Conservation (phyloP, 2,329 filamentous ascomycete species). For the Neophaeococcomyces mojaviensis region DNA sequence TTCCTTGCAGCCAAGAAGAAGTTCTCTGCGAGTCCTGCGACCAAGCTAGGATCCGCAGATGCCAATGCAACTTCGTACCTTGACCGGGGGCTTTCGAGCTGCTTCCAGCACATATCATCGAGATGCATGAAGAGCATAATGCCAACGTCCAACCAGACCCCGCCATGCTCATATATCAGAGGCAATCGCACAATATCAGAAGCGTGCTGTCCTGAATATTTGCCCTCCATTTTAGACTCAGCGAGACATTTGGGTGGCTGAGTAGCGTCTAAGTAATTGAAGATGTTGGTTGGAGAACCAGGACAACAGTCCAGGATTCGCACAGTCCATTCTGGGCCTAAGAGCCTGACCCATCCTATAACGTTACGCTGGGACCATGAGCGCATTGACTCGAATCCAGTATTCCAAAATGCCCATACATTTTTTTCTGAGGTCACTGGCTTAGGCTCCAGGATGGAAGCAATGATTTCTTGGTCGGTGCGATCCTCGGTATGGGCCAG, state of each 20-base stretch:
- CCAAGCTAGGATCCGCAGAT: conserved; percentile 29
- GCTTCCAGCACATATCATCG: conserved; percentile 46
- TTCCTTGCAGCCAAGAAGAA: conserved; percentile 39
- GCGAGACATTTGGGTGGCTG: conserved; percentile 46
- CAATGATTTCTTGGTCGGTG: conserved; percentile 15
- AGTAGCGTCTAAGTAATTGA: conserved; percentile 41
- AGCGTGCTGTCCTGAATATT: conserved; percentile 47
- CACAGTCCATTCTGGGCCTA: conserved; percentile 44
- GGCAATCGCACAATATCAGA: conserved; percentile 54
- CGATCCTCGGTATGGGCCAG: too few species aligned
- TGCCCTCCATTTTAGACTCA: conserved; percentile 43
- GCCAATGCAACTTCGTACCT: conserved; percentile 45
- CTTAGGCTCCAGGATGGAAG: conserved; percentile 9
- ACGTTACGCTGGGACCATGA: conserved; percentile 48
- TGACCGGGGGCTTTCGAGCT: conserved; percentile 40
- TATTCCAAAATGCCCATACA: conserved; percentile 54
- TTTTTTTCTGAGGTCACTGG: conserved; percentile 37
- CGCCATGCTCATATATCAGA: conserved; percentile 49
- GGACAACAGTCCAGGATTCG: conserved; percentile 44
- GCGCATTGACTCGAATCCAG: conserved; percentile 43
- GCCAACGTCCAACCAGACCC: conserved; percentile 52
- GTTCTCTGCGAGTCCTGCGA: conserved; percentile 38
- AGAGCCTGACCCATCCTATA: conserved; percentile 48
- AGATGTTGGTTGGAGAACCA: conserved; percentile 42
- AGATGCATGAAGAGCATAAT: conserved; percentile 52